phyloP scores from a whole-genome alignment of 2,329 filamentous ascomycete genomes.

The Ophioceras dolichostomum region DNA sequence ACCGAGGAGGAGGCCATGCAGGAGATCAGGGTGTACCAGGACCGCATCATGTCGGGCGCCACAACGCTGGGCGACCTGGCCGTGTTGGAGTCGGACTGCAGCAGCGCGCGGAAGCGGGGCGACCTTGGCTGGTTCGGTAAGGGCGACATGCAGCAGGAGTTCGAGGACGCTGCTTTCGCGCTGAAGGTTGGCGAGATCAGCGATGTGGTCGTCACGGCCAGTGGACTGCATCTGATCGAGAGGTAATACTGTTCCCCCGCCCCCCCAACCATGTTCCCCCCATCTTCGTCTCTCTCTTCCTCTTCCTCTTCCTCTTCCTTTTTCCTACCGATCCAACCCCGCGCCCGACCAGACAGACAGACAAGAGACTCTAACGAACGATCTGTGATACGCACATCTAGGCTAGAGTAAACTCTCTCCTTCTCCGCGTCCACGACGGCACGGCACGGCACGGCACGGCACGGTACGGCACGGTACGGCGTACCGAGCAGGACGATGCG shows the following conservation, averaged over 20 bases:
- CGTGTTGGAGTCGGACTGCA: constrained; percentile 84
- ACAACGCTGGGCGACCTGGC: constrained; percentile 71
- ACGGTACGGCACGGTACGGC: no score
- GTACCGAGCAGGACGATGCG: no score
- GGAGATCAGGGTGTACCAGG: constrained; percentile 65
- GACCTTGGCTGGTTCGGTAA: constrained; percentile 91
- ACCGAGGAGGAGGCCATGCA: constrained; percentile 73
- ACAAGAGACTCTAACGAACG: no score
- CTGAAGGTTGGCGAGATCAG: constrained; percentile 81
- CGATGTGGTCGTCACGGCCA: constrained; percentile 79
- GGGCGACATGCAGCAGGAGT: constrained; percentile 98
- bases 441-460: no score
- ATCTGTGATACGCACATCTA: no score
- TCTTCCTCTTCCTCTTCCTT: neutral
- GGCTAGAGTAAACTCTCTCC: no score
- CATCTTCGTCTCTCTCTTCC: neutral
- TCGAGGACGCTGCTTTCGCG: constrained; percentile 91
- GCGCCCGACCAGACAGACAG: neutral
- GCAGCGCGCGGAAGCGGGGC: constrained; percentile 84
- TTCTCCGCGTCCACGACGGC: no score
- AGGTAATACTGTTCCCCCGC: constrained; percentile 46
- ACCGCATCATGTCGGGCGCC: constrained; percentile 60
- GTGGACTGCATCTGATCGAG: constrained; percentile 90
- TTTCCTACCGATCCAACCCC: neutral
- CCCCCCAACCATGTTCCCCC: neutral